Evolutionary conservation across 768 basidiomycete species (phyloP).

Genomic region (Trametes cinnabarina): DNA sequence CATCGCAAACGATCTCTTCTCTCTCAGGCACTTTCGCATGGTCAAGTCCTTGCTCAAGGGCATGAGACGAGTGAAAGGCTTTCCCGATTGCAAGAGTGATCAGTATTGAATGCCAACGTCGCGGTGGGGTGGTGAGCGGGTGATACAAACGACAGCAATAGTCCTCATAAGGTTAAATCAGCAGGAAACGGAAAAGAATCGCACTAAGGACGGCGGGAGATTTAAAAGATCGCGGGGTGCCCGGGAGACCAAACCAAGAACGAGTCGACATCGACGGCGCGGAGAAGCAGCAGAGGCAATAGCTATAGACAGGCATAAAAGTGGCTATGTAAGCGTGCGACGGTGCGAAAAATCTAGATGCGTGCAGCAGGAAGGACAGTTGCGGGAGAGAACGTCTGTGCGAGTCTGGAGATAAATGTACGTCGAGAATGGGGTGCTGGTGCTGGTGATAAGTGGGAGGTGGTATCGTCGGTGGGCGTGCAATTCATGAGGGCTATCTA

Average conservation of each 20-base stretch:
- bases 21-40: not conserved
- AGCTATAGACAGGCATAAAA: no score
- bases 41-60: not conserved
- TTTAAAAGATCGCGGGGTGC: not conserved
- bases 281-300: not conserved
- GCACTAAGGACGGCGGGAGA: not conserved
- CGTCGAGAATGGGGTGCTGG: not conserved
- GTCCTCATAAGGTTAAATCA: constrained; percentile 19
- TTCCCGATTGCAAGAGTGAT: constrained; percentile 1
- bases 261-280: not conserved
- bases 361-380: no score
- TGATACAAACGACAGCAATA: constrained; percentile 20
- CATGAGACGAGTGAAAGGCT: not conserved
- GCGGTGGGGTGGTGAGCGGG: not conserved
- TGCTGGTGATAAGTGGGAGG: not conserved
- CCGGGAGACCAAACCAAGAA: not conserved
- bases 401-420: not conserved
- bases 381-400: not conserved
- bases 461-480: constrained; percentile 16
- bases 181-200: not conserved
- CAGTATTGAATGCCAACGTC: constrained; percentile 15
- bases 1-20: not conserved
- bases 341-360: no score
- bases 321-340: no score
- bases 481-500: not conserved